Percentiles rank a stretch among this genome's conserved stretches.
Evolutionary conservation across 495 filamentous ascomycete species (phyloP).

Genomic region (Aspergillus baeticus): DNA sequence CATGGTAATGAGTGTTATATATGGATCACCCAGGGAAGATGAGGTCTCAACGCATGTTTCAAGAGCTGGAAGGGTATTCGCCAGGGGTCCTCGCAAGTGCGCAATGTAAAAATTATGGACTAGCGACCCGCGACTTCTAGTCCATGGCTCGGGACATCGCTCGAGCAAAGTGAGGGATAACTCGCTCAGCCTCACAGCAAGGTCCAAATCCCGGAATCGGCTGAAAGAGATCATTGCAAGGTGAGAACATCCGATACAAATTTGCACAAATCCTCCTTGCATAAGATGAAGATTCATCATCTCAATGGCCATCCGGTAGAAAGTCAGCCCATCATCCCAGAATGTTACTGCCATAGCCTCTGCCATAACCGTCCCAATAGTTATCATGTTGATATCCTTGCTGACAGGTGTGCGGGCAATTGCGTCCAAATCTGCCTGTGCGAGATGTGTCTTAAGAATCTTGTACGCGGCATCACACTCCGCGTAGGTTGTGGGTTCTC

Average conservation of each 20-base stretch:
- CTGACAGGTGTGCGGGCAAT: constrained; percentile 50
- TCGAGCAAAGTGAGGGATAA: constrained; percentile 67
- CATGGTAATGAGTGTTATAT: constrained; percentile 70
- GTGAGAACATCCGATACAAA: constrained; percentile 73
- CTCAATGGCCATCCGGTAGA: constrained; percentile 72
- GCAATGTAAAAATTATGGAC: constrained; percentile 72
- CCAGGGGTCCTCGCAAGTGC: constrained; percentile 65
- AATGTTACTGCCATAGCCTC: constrained; percentile 80
- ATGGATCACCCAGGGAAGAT: constrained; percentile 69
- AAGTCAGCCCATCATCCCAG: constrained; percentile 74
- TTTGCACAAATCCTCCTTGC: constrained; percentile 66
- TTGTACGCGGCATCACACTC: constrained; percentile 73
- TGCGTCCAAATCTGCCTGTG: constrained; percentile 55
- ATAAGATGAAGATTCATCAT: constrained; percentile 70
- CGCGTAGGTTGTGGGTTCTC: constrained; percentile 64
- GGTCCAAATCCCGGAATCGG: constrained; percentile 69
- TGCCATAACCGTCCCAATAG: constrained; percentile 69
- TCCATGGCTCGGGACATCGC: constrained; percentile 64
- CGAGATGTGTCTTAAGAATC: constrained; percentile 55
- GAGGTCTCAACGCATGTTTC: constrained; percentile 71
- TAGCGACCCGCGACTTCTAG: constrained; percentile 67
- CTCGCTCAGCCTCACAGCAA: constrained; percentile 63
- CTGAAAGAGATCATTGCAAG: constrained; percentile 69
- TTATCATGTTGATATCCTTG: constrained; percentile 56
- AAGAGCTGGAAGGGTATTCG: constrained; percentile 57